A percentile compares a stretch with the other conserved stretches of the same genome.
phyloP scores from a whole-genome alignment of 1,139 yeast species.

The Saccharomyces pastorianus region DNA sequence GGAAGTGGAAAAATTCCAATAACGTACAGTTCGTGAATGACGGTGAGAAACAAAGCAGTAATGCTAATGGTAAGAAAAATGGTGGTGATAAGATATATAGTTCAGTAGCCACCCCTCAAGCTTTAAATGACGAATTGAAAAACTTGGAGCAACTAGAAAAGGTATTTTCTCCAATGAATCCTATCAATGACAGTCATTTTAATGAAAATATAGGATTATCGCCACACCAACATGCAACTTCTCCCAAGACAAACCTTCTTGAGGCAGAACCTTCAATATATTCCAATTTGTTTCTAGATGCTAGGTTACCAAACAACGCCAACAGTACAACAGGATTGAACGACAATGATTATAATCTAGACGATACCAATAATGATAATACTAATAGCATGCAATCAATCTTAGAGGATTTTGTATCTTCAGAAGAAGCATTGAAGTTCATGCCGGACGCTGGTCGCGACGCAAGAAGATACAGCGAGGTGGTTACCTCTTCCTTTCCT shows the following conservation, averaged over 20 bases:
- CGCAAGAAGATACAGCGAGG: constrained; percentile 18
- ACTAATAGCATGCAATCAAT: background rate
- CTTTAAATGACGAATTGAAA: background rate
- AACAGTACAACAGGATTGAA: background rate
- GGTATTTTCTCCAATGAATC: background rate
- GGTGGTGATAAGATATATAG: background rate
- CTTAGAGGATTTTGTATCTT: constrained; percentile 3
- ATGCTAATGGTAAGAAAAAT: background rate
- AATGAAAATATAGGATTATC: background rate
- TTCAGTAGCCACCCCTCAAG: background rate
- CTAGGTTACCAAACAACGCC: background rate
- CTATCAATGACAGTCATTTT: background rate
- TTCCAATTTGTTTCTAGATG: background rate
- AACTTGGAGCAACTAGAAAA: background rate
- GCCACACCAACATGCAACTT: background rate
- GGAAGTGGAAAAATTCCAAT: background rate
- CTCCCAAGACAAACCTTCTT: background rate
- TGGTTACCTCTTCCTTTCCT: constrained; percentile 12
- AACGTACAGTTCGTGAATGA: background rate
- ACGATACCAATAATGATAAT: background rate
- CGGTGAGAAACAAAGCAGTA: background rate
- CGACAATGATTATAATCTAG: background rate
- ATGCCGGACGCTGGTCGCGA: constrained; percentile 3
- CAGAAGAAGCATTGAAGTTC: constrained; percentile 6
- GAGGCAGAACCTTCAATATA: background rate